Evolutionary conservation across 2,329 filamentous ascomycete species (phyloP), one percentile per base, ranked within the genome.

Genomic region (Raffaelea deltoideospora): DNA sequence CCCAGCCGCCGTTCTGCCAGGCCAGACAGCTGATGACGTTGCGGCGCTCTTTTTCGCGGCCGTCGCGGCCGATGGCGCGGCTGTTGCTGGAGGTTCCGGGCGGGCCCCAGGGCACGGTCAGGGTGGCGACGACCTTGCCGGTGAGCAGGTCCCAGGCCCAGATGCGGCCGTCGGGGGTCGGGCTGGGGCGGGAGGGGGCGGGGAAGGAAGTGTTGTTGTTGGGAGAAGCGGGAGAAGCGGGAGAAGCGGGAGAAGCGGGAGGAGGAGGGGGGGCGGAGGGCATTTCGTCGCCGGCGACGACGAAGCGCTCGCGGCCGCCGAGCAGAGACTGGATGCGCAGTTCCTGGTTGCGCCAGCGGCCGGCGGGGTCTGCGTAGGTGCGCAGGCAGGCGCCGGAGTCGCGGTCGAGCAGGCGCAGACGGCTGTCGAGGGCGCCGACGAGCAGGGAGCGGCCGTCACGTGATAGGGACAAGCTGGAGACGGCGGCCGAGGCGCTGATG

Each of bases 141-240:
- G 69, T 79, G 37, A 94, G 54, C 17, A 93, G 60, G 58, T 95
- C 86, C 88, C 88, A 96, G 2, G 75, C 83, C 61, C 78, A 77
- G 8, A 86, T 57, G 48, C 65, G 65, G 3, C 80, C 81, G 42
- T 79, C 64, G 3, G 58, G 59, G 2, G 40, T 54, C 40, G 29
- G 15, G n/a, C 19, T 31, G 10, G 30, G 26, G 14, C 13, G 4
- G 9, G 5, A 13, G 21, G 19, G 10, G 7, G 3, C 9, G 31
- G 7, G 14, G 14, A 10, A 5, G 20, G 8, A 2, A 2, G 5
- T 13, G 39, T 44, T 43, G 47, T 44, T 20, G 28, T 38, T 27
- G 34, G 41, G 30, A 34, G 41, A 31, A 41, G 45, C 31, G 44
- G 46, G 49, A 37, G 50, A 43, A 1, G 43, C 21, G 2, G 43